Percentiles rank a stretch among this genome's conserved stretches.
These are phyloP conservation scores for Aspergillus sp. DNA, from an alignment of 2,329 filamentous ascomycete genomes.

Conservation along the genomic window DNA sequence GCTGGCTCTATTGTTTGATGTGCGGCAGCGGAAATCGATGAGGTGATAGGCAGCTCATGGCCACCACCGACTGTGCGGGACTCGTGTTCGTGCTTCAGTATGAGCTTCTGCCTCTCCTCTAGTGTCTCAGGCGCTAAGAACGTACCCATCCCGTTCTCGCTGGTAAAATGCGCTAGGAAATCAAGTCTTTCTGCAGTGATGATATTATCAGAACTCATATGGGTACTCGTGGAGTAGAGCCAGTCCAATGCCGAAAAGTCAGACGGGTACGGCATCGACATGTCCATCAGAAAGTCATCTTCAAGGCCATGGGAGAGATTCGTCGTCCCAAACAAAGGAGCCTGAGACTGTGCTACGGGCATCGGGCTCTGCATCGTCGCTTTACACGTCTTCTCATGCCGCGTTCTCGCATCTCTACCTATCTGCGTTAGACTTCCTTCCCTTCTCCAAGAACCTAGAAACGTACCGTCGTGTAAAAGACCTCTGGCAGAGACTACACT, in stretches of 20 bases:
- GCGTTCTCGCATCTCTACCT: slow-evolving; percentile 27
- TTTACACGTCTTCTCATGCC: slow-evolving; percentile 30
- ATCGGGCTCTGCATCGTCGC: not conserved
- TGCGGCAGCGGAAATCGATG: not conserved
- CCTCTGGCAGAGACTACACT: slow-evolving; percentile 22
- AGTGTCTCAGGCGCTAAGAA: slow-evolving; percentile 27
- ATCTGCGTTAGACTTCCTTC: not conserved
- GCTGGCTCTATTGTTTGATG: slow-evolving; percentile 15
- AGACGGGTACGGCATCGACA: slow-evolving; percentile 11
- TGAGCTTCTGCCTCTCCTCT: slow-evolving; percentile 22
- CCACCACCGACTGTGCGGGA: not conserved
- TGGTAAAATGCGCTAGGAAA: slow-evolving; percentile 30
- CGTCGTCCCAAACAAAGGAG: not conserved
- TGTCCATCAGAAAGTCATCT: slow-evolving; percentile 1
- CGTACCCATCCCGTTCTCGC: slow-evolving; percentile 26
- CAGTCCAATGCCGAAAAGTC: slow-evolving; percentile 27
- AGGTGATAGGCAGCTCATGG: not conserved
- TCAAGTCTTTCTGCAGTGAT: slow-evolving; percentile 25
- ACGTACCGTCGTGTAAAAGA: slow-evolving; percentile 28
- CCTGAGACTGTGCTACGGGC: not conserved
- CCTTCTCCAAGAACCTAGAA: not conserved
- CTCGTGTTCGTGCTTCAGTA: slow-evolving; percentile 8
- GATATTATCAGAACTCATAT: slow-evolving; percentile 18
- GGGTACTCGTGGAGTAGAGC: slow-evolving; percentile 17
- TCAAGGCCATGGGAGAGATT: not conserved